phyloP scores from a whole-genome alignment of 371 early-diverging fungal genomes.

The Mucor ambiguus region DNA sequence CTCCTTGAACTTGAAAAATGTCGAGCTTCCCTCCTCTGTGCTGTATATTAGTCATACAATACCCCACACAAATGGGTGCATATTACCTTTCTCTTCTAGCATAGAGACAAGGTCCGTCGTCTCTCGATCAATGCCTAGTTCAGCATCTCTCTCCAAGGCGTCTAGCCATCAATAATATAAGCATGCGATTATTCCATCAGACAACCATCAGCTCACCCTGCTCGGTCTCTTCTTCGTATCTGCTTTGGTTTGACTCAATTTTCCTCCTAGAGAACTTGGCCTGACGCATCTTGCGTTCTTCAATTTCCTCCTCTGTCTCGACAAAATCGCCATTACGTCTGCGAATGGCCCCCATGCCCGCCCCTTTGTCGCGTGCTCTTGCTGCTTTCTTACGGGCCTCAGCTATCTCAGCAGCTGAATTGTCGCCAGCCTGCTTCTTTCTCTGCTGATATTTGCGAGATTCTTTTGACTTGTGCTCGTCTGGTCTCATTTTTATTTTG shows the following conservation, averaged over 20 bases:
- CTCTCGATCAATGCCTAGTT: constrained; percentile 53
- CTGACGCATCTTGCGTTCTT: constrained; percentile 21
- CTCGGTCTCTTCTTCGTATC: constrained; percentile 42
- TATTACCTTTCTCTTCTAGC: constrained; percentile 41
- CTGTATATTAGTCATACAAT: not conserved
- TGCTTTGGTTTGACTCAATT: constrained; percentile 34
- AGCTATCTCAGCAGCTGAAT: constrained; percentile 41
- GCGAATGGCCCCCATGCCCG: constrained; percentile 41
- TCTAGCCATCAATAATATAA: constrained; percentile 15
- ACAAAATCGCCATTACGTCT: constrained; percentile 44
- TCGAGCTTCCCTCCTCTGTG: constrained; percentile 33
- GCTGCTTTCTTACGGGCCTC: constrained; percentile 35
- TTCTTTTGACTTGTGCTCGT: constrained; percentile 49
- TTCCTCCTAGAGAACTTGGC: constrained; percentile 38
- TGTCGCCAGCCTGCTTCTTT: constrained; percentile 45
- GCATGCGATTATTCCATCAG: not conserved
- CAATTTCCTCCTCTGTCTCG: constrained; percentile 25
- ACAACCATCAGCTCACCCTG: constrained; percentile 24
- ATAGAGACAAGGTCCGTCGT: constrained; percentile 47
- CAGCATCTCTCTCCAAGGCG: constrained; percentile 41
- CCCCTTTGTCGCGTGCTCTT: constrained; percentile 38
- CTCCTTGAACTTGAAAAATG: constrained; percentile 52
- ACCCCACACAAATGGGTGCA: not conserved
- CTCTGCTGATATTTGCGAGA: constrained; percentile 47
- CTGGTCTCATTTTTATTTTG: constrained; percentile 44